Evolutionary conservation across 306 rosid species (phyloP), one percentile per base, ranked within the genome.

Genomic region (Lathyrus oleraceus): DNA sequence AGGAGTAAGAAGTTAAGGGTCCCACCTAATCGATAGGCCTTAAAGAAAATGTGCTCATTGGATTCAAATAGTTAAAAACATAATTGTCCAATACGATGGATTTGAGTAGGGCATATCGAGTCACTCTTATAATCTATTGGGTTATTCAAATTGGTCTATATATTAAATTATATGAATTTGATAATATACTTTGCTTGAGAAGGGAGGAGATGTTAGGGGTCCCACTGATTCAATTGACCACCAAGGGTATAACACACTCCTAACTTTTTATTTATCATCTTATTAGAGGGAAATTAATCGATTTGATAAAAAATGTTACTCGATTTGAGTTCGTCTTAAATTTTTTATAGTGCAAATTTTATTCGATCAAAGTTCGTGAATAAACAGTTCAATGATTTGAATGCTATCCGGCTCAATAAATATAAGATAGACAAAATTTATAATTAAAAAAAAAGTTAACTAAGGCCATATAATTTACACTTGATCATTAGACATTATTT

Each of bases 181-280:
- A 28, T 6, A 70, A 71, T 71, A 79, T 74, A 74, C 78, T 64
- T 81, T 85, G 81, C 89, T 87, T 87, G 75, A 30, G 25, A 61
- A 74, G 61, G 66, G 72, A 40, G 85, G 83, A 79, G 81, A 79
- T 60, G 54, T 25, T 10, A 70, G 36, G 68, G 86, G 79, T 28
- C 76, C 84, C 76, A 80, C 74, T 16, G 30, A 8, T n/a, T 59
- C 11, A 4, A 52, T 52, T 9, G 59, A 27, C n/a, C 11, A 49
- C 23, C 15, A 48, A 15, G 21, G 53, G 2, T 39, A 39, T 2
- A 28, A 4, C 2, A 32, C 6, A 32, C 8, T 32, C 38, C 38
- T 23, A 23, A 3, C 25, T 23, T 23, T 23, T 23, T 23, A 23
- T 23, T 23, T 23, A 23, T 23, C 25, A 23, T 23, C 25, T 23